Evolutionary conservation across 768 basidiomycete species (phyloP).

Genomic region (Amylocystis lapponica): DNA sequence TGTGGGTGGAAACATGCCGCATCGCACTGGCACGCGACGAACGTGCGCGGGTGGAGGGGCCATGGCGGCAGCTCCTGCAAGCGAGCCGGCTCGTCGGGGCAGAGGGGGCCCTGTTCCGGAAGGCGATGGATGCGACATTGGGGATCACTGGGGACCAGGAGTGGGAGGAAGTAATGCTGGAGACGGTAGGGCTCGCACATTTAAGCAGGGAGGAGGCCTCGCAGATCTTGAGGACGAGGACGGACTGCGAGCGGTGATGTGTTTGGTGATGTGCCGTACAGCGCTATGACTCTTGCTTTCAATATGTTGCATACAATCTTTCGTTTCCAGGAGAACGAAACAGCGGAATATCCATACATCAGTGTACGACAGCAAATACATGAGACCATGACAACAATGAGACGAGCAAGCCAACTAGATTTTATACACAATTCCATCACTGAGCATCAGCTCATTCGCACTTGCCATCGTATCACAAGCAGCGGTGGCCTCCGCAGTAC

Average conservation of each 20-base stretch:
- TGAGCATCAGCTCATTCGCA: slow-evolving; percentile 80
- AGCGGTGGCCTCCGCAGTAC: slow-evolving; percentile 71
- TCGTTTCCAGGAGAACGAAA: background rate
- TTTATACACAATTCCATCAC: slow-evolving; percentile 82
- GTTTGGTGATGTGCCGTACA: no score
- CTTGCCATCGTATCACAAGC: slow-evolving; percentile 74
- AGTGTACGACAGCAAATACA: background rate
- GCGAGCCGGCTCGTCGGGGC: slow-evolving; percentile 63
- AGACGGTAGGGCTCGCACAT: slow-evolving; percentile 54
- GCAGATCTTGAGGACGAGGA: slow-evolving; percentile 44
- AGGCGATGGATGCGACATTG: slow-evolving; percentile 43
- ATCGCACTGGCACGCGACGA: slow-evolving; percentile 46
- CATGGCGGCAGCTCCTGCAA: slow-evolving; percentile 71
- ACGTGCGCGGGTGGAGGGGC: slow-evolving; percentile 49
- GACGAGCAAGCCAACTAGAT: slow-evolving; percentile 38
- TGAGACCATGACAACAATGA: background rate
- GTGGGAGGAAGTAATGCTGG: slow-evolving; percentile 52
- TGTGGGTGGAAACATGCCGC: slow-evolving; percentile 80
- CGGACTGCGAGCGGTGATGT: slow-evolving; percentile 28
- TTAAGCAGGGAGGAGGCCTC: slow-evolving; percentile 57
- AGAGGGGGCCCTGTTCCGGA: slow-evolving; percentile 48
- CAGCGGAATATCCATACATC: background rate
- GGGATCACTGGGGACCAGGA: slow-evolving; percentile 28
- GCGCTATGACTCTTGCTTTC: no score
- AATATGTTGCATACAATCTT: background rate